Evolutionary conservation across 1,139 yeast species (phyloP).

Genomic region (Protomyces pachydermus): DNA sequence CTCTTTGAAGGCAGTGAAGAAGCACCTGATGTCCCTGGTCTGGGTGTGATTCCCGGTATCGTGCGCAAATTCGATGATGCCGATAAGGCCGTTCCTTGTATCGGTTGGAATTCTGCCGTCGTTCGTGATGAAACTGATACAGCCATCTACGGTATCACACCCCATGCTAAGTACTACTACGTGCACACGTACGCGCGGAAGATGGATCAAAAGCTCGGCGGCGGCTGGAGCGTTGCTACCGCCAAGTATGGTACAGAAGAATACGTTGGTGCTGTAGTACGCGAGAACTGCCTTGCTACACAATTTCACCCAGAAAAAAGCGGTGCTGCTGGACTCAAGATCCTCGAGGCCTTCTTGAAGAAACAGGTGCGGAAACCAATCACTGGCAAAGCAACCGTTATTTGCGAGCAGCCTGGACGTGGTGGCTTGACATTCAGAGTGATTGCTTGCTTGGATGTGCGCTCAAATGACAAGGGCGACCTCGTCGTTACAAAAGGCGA

Average conservation of each 20-base stretch:
- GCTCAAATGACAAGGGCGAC: conserved; percentile 89
- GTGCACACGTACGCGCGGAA: conserved; percentile 68
- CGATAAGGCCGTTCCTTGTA: conserved; percentile 85
- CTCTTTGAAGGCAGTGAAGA: conserved; percentile 73
- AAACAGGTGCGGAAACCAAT: conserved; percentile 40
- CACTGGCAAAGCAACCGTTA: conserved; percentile 33
- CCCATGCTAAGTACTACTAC: conserved; percentile 71
- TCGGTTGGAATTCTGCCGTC: conserved; percentile 77
- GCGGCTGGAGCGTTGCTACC: conserved; percentile 74
- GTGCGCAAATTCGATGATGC: conserved; percentile 56
- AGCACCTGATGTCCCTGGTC: conserved; percentile 57
- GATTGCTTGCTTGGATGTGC: conserved; percentile 94
- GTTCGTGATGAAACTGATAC: conserved; percentile 33
- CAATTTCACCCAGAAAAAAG: conserved; percentile 98
- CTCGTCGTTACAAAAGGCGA: conserved; percentile 97
- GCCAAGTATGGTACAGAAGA: conserved; percentile 72
- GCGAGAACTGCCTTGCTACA: conserved; percentile 79
- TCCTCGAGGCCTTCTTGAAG: conserved; percentile 64
- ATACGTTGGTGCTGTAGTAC: conserved; percentile 77
- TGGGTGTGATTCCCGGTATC: conserved; percentile 48
- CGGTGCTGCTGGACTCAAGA: conserved; percentile 78
- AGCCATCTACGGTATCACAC: conserved; percentile 59
- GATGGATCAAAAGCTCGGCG: conserved; percentile 31
- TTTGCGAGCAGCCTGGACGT: conserved; percentile 23
- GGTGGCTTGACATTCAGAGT: conserved; percentile 77